Evolutionary conservation across 2,329 filamentous ascomycete species (phyloP), one percentile per base, ranked within the genome.

Genomic region (Exophiala calicioides): DNA sequence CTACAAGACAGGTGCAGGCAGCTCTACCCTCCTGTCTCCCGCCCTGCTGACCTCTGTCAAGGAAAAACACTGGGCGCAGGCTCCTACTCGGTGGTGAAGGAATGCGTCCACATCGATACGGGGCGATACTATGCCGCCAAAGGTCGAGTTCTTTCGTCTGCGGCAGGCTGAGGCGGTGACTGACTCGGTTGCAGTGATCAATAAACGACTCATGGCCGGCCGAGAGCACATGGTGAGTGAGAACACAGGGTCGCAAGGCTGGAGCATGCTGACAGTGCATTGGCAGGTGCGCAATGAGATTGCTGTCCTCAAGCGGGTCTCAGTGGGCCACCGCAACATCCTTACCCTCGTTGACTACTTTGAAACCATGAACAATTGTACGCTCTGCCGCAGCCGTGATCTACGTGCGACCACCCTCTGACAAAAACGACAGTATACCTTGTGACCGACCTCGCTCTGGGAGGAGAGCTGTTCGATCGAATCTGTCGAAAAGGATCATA

Each of bases 401-500:
- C 31, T 18, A n/a, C 9, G 24, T 13, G 21, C 19, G 13, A 36
- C 15, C 47, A 23, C 38, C 16, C 23, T 44, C 57, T 64, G 23
- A 65, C 44, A 13, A 30, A n/a, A 34, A 24, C 12, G 45, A 9
- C 56, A 84, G 81, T 98, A 57, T 98, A 98, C 68, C 84, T 98
- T 27, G 93, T 98, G 40, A 97, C 93, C 32, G 93, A 98, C 64
- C 85, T 98, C 23, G 93, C 93, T 13, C 83, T 97, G 13, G 93
- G 93, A 55, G 93, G 93, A 59, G 93, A 98, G 69, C 82, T 98
- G 12, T 98, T 98, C 67, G 93, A 98, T 68, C 88, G 93, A 60
- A 98, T 98, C 69, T 98, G 93, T 71, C 86, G 93, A 56, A 98
- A 98, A 73, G 93, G 93, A 57, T 95, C 88, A 51, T 98, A 98